A percentile compares a stretch with the other conserved stretches of the same genome.
Conservation (phyloP, 768 basidiomycete genomes). For the Coprinopsis marcescibilis region DNA sequence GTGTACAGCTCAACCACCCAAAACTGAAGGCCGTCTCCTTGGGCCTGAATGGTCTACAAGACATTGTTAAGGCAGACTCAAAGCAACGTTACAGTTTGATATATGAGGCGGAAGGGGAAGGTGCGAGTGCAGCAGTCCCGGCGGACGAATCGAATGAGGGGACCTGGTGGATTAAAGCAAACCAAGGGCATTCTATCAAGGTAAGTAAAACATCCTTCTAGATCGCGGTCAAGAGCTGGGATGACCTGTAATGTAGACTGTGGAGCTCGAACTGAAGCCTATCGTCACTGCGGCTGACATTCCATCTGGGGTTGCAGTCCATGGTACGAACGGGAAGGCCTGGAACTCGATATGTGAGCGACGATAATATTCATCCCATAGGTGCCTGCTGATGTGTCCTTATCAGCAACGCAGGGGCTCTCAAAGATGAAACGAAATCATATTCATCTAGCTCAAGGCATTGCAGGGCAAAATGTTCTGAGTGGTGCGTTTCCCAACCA, state of each 20-base stretch:
- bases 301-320: conserved; percentile 67
- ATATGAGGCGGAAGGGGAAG: conserved; percentile 33
- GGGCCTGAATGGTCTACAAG: conserved; percentile 43
- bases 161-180: conserved; percentile 81
- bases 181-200: conserved; percentile 85
- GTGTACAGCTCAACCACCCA: conserved; percentile 11
- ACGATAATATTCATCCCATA: neutral
- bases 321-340: conserved; percentile 66
- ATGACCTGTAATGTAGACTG: conserved; percentile 35
- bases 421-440: conserved; percentile 88
- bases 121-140: neutral
- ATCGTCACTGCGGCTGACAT: conserved; percentile 56
- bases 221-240: neutral
- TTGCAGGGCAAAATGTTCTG: conserved; percentile 57
- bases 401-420: conserved; percentile 59
- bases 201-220: conserved; percentile 30
- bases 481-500: conserved; percentile 72
- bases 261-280: conserved; percentile 62
- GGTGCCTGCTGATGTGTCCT: neutral
- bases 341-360: conserved; percentile 72
- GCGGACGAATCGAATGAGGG: neutral
- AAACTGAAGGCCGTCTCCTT: conserved; percentile 47
- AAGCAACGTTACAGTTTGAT: conserved; percentile 60
- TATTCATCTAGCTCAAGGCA: conserved; percentile 85
- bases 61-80: conserved; percentile 59